Percentiles rank a stretch among this genome's conserved stretches.
Evolutionary conservation across 768 basidiomycete genomes (phyloP).

Genomic region (Suillus cothurnatus): DNA sequence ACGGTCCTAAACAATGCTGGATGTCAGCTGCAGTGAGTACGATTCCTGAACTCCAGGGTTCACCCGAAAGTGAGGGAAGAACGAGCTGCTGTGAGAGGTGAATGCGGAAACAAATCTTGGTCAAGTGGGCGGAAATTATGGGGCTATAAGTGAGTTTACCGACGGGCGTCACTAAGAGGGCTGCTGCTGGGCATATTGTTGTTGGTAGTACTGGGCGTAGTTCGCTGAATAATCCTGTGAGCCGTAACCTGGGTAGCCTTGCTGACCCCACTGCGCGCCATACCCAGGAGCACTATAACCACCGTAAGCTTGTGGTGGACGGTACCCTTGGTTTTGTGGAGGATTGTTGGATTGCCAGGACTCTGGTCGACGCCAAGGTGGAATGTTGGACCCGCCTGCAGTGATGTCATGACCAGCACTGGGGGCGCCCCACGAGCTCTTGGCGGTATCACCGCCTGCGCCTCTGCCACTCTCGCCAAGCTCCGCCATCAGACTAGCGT

Average conservation of each 20-base stretch:
- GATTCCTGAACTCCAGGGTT: neutral
- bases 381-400: conserved; percentile 72
- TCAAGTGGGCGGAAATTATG: conserved; percentile 4
- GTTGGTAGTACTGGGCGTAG: conserved; percentile 88
- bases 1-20: conserved; percentile 10
- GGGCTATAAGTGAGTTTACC: conserved; percentile 7
- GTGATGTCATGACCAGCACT: conserved; percentile 61
- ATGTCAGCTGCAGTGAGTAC: conserved; percentile 8
- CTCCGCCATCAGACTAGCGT: conserved; percentile 96
- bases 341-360: conserved; percentile 67
- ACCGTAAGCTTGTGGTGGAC: conserved; percentile 69
- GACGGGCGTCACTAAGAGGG: conserved; percentile 1
- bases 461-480: conserved; percentile 81
- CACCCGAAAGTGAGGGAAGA: conserved; percentile 1
- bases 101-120: conserved; percentile 5
- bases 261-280: conserved; percentile 39
- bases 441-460: conserved; percentile 53
- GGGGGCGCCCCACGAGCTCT: conserved; percentile 64
- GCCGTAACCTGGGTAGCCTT: conserved; percentile 39
- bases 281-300: conserved; percentile 47
- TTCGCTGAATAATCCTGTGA: conserved; percentile 70
- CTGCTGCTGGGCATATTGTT: conserved; percentile 82
- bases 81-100: conserved; percentile 6
- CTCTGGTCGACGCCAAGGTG: conserved; percentile 91
- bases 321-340: conserved; percentile 59